Evolutionary conservation across 202 grass and related monocot species (phyloP).

Genomic region (Zizania palustris): DNA sequence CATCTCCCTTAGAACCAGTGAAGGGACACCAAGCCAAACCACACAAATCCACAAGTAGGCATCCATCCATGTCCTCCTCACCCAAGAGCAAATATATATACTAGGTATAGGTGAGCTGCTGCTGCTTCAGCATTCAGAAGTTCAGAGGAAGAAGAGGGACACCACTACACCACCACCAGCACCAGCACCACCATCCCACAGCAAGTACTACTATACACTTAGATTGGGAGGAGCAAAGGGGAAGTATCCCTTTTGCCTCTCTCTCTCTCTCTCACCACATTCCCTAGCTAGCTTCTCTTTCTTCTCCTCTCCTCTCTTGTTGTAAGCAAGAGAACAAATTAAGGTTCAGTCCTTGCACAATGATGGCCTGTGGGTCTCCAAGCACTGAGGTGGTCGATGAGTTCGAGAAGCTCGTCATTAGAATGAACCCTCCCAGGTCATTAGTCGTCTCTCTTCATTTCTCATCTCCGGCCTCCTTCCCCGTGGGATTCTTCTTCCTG

Average conservation of each 20-base stretch:
- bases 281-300: background rate
- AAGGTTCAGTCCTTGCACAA: slow-evolving; percentile 36
- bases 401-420: slow-evolving; percentile 91
- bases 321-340: slow-evolving; percentile 26
- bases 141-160: slow-evolving; percentile 19
- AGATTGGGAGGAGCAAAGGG: slow-evolving; percentile 42
- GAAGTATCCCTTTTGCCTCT: slow-evolving; percentile 40
- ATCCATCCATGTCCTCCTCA: slow-evolving; percentile 25
- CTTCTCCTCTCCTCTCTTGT: slow-evolving; percentile 21
- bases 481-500: background rate
- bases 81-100: slow-evolving; percentile 49
- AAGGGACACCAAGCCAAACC: slow-evolving; percentile 50
- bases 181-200: background rate
- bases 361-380: slow-evolving; percentile 78
- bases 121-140: slow-evolving; percentile 28
- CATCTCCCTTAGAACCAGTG: slow-evolving; percentile 51
- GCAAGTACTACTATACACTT: slow-evolving; percentile 20
- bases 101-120: slow-evolving; percentile 42
- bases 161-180: slow-evolving; percentile 28
- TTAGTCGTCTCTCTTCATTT: background rate
- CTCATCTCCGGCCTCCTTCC: background rate
- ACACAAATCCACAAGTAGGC: slow-evolving; percentile 44
- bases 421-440: slow-evolving; percentile 97
- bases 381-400: slow-evolving; percentile 74
- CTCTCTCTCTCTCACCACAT: slow-evolving; percentile 18